phyloP scores from a whole-genome alignment of 192 early-diverging fungal species.

The Dissophora ornata region DNA sequence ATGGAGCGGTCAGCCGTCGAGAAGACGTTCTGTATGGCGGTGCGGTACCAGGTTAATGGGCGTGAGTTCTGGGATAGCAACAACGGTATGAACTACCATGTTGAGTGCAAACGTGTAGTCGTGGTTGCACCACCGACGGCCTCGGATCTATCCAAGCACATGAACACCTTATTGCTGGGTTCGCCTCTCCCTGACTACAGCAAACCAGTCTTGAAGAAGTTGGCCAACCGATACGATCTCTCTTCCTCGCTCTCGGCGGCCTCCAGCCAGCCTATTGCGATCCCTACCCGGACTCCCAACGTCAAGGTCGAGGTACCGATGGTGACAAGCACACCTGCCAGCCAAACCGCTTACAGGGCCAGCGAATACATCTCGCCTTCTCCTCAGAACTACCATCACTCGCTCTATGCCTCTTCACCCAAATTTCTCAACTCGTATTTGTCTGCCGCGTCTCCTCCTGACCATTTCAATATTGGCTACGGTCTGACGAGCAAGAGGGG shows the following conservation, averaged over 20 bases:
- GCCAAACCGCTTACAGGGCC: conserved; percentile 39
- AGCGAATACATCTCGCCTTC: conserved; percentile 36
- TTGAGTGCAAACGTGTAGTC: conserved; percentile 57
- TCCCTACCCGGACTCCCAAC: not conserved
- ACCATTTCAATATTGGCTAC: conserved; percentile 36
- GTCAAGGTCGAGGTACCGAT: conserved; percentile 3
- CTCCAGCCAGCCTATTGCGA: conserved; percentile 25
- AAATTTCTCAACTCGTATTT: conserved; percentile 34
- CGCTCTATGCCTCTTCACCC: conserved; percentile 47
- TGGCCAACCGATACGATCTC: conserved; percentile 52
- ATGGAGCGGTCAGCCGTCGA: conserved; percentile 58
- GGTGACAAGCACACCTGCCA: conserved; percentile 4
- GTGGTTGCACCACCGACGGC: conserved; percentile 12
- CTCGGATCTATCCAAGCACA: conserved; percentile 44
- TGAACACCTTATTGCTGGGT: conserved; percentile 31
- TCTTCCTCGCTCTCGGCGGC: conserved; percentile 54
- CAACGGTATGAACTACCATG: conserved; percentile 84
- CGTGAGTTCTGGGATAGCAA: conserved; percentile 96
- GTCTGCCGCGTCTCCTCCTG: conserved; percentile 38
- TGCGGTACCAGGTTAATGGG: conserved; percentile 77
- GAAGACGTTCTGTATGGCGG: conserved; percentile 61
- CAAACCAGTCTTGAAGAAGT: conserved; percentile 49
- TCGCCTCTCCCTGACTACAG: conserved; percentile 35
- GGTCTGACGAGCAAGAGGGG: conserved; percentile 10
- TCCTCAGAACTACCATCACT: conserved; percentile 25